phyloP scores from a whole-genome alignment of 176 grass and related monocot species.

The Phragmites australis region DNA sequence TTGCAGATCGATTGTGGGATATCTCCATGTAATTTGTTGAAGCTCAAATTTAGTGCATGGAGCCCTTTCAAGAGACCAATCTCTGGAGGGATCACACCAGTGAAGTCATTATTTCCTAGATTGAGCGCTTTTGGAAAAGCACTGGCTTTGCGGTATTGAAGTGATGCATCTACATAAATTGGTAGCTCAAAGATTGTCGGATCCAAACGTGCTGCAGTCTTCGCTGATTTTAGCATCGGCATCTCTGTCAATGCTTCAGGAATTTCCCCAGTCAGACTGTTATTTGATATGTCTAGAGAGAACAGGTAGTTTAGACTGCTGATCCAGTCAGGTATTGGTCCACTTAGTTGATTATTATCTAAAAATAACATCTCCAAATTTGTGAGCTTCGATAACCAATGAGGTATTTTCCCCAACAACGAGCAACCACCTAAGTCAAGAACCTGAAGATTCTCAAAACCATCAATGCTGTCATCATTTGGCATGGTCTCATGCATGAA shows the following conservation, averaged over 20 bases:
- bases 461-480: not conserved
- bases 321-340: slow-evolving; percentile 33
- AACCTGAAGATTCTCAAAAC: slow-evolving; percentile 42
- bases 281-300: slow-evolving; percentile 36
- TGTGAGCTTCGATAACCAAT: slow-evolving; percentile 40
- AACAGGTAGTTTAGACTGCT: not conserved
- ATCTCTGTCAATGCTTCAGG: slow-evolving; percentile 26
- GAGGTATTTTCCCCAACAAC: slow-evolving; percentile 30
- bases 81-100: not conserved
- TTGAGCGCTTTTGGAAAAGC: not conserved
- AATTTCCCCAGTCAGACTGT: slow-evolving; percentile 33
- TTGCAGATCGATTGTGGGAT: not conserved
- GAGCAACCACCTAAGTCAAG: slow-evolving; percentile 5
- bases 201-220: not conserved
- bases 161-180: not conserved
- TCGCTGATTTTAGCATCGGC: slow-evolving; percentile 5
- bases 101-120: slow-evolving; percentile 9
- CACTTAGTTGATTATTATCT: not conserved
- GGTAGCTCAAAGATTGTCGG: not conserved
- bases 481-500: slow-evolving; percentile 36
- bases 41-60: not conserved
- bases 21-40: slow-evolving; percentile 11
- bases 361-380: slow-evolving; percentile 33
- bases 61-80: slow-evolving; percentile 4
- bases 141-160: not conserved